These are phyloP conservation scores for Suillus clintonianus DNA, from an alignment of 768 basidiomycete genomes.

Conservation along the genomic window DNA sequence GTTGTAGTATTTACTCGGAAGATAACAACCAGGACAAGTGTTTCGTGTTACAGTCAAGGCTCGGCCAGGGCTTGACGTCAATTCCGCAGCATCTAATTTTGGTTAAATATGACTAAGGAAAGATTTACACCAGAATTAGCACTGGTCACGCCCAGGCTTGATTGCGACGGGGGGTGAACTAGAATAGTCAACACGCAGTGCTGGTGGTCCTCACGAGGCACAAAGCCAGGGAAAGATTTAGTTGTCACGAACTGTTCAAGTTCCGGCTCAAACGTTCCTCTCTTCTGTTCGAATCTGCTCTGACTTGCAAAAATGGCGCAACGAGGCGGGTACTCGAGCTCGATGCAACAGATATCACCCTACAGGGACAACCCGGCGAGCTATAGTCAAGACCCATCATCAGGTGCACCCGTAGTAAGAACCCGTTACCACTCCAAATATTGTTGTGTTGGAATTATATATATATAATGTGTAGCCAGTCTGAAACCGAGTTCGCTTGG, in stretches of 20 bases:
- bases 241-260: not conserved
- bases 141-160: not conserved
- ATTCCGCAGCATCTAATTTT: conserved; percentile 1
- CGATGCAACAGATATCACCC: conserved; percentile 25
- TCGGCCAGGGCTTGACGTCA: not conserved
- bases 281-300: not conserved
- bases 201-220: not conserved
- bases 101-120: not conserved
- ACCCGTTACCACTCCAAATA: conserved; percentile 3
- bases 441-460: not conserved
- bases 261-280: not conserved
- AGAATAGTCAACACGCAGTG: no score
- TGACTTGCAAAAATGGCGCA: not conserved
- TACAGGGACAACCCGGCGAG: conserved; percentile 21
- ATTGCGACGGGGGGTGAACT: no score
- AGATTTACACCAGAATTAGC: not conserved
- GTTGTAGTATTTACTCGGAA: not conserved
- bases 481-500: conserved; percentile 3
- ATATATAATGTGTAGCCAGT: conserved; percentile 1
- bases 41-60: no score
- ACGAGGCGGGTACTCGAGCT: conserved; percentile 11
- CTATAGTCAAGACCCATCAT: conserved; percentile 21
- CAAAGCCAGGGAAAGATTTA: not conserved
- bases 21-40: not conserved
- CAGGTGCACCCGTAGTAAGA: conserved; percentile 16